phyloP scores from a whole-genome alignment of 345 rosid genomes.

The Trapa incisa region DNA sequence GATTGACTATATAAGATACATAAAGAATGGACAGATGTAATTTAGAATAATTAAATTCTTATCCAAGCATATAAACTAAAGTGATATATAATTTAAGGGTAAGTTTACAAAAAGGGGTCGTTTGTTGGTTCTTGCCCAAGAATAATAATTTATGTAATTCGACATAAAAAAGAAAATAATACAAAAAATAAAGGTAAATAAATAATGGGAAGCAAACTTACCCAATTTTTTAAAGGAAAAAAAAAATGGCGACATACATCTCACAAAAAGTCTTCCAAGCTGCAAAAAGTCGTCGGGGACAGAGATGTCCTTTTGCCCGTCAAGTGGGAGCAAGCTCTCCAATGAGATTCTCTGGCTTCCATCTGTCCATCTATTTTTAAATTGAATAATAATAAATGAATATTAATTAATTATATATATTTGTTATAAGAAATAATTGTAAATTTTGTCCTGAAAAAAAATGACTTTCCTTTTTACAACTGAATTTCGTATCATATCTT shows the following conservation, averaged over 20 bases:
- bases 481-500: conserved; percentile 25
- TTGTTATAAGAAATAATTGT: no score
- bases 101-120: no score
- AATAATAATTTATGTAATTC: no score
- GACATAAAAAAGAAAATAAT: no score
- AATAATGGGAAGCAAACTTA: background rate
- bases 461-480: conserved; percentile 17
- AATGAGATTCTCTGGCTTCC: background rate
- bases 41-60: no score
- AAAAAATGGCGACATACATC: background rate
- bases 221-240: background rate
- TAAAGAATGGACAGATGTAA: no score
- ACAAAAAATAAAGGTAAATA: background rate
- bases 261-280: background rate
- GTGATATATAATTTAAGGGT: no score
- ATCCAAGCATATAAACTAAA: no score
- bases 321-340: conserved; percentile 3
- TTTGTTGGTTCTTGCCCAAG: no score
- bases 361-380: background rate
- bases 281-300: conserved; percentile 5
- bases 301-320: background rate
- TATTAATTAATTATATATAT: background rate
- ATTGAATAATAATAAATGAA: background rate
- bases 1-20: no score
- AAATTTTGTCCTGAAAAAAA: no score